Evolutionary conservation across 2,329 filamentous ascomycete genomes (phyloP).

Genomic region (Decorospora gaudefroyi): DNA sequence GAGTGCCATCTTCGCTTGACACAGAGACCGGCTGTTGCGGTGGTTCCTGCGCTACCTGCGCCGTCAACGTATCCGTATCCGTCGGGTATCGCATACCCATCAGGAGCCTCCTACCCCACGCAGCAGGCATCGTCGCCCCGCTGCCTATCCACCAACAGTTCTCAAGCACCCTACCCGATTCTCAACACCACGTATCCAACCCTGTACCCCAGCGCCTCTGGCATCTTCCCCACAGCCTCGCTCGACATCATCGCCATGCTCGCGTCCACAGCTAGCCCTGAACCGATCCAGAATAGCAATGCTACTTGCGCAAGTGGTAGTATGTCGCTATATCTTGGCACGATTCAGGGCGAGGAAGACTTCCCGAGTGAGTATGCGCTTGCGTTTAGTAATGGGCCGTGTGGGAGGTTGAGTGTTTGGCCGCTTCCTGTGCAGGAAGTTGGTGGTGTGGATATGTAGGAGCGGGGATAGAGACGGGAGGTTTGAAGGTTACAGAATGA

Average conservation of each 20-base stretch:
- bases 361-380: constrained; percentile 24
- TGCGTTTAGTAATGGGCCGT: constrained; percentile 30
- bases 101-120: no score
- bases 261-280: neutral
- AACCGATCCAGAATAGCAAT: constrained; percentile 10
- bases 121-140: neutral
- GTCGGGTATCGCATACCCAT: neutral
- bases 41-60: constrained; percentile 1
- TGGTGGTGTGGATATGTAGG: neutral
- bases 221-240: constrained; percentile 7
- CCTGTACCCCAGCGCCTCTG: constrained; percentile 9
- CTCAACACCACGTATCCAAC: neutral
- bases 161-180: constrained; percentile 6
- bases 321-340: constrained; percentile 24
- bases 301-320: constrained; percentile 18
- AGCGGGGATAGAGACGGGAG: neutral
- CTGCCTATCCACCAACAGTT: constrained; percentile 1
- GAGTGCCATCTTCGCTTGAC: constrained; percentile 35
- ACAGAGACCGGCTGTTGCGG: constrained; percentile 10
- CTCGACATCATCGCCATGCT: constrained; percentile 1
- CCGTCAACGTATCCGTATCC: constrained; percentile 1
- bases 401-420: constrained; percentile 26
- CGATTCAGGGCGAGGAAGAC: constrained; percentile 20
- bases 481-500: no score
- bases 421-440: constrained; percentile 10